These are phyloP conservation scores for Arxiozyma slooffiae DNA, from an alignment of 1,139 yeast species.

Conservation along the genomic window DNA sequence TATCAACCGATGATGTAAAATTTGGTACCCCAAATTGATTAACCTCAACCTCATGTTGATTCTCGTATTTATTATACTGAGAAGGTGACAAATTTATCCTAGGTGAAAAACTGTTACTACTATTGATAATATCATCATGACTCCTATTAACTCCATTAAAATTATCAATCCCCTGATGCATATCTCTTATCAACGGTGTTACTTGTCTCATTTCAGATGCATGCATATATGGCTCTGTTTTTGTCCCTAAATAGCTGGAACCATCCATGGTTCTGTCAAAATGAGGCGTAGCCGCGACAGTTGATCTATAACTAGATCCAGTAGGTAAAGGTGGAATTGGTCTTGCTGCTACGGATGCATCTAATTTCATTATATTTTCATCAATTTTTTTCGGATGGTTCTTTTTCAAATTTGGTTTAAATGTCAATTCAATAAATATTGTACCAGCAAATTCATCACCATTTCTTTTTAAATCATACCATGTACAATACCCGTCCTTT, in stretches of 20 bases:
- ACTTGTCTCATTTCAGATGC: constrained; percentile 24
- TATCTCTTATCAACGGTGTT: constrained; percentile 12
- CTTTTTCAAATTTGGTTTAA: constrained; percentile 44
- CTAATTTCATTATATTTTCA: constrained; percentile 15
- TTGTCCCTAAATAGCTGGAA: constrained; percentile 1
- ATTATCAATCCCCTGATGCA: neutral
- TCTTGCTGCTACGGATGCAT: constrained; percentile 27
- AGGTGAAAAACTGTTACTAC: neutral
- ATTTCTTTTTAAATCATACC: constrained; percentile 65
- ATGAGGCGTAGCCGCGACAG: neutral
- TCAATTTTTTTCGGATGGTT: constrained; percentile 7
- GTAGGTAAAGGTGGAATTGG: constrained; percentile 35
- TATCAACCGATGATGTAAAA: constrained; percentile 21
- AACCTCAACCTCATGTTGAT: neutral
- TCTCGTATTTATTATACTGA: neutral
- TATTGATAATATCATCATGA: neutral
- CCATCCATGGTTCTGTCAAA: neutral
- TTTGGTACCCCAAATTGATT: constrained; percentile 8
- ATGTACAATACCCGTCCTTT: constrained; percentile 72
- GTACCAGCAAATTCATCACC: constrained; percentile 74
- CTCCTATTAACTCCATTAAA: neutral
- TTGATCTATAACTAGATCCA: constrained; percentile 6
- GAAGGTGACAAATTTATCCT: neutral
- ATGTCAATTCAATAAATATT: constrained; percentile 84
- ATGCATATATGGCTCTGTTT: constrained; percentile 19